Conservation (phyloP, 768 basidiomycete genomes). For the Peribolospora baueri region DNA sequence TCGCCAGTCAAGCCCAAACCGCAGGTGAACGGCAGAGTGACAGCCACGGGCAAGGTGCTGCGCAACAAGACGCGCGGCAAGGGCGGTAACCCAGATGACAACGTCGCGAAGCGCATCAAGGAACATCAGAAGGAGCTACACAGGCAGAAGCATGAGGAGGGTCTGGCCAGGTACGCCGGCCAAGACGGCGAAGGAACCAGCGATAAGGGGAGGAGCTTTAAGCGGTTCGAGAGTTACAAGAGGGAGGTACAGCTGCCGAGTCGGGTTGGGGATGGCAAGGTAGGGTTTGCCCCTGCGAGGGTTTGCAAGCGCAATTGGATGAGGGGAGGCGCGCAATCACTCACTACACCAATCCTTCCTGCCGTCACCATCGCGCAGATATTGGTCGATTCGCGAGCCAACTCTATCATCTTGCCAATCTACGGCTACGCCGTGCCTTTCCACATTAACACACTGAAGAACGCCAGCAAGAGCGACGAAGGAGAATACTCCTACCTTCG, state of each 20-base stretch:
- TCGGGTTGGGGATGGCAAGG: slow-evolving; percentile 56
- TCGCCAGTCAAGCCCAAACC: slow-evolving; percentile 19
- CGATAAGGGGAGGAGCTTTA: slow-evolving; percentile 78
- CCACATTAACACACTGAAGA: slow-evolving; percentile 96
- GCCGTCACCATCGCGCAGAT: slow-evolving; percentile 30
- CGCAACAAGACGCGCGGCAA: slow-evolving; percentile 73
- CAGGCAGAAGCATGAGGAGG: slow-evolving; percentile 45
- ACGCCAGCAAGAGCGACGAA: slow-evolving; percentile 90
- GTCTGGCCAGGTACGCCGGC: slow-evolving; percentile 58
- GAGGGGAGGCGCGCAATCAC: background rate
- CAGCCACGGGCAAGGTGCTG: slow-evolving; percentile 20
- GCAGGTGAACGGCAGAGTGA: slow-evolving; percentile 11
- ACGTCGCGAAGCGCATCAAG: slow-evolving; percentile 48
- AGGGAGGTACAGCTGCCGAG: slow-evolving; percentile 70
- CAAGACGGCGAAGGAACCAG: slow-evolving; percentile 40
- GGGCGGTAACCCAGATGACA: slow-evolving; percentile 56
- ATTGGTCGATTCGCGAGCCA: slow-evolving; percentile 66
- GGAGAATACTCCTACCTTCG: slow-evolving; percentile 80
- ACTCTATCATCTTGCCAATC: slow-evolving; percentile 73
- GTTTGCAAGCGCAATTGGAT: too few relatives aligned
- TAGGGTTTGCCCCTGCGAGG: slow-evolving; percentile 22
- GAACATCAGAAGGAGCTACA: slow-evolving; percentile 77
- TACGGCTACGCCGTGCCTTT: slow-evolving; percentile 90
- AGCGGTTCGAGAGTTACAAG: slow-evolving; percentile 88
- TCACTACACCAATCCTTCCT: background rate